phyloP scores from a whole-genome alignment of 179 eudicot genomes.

The Spinacia oleracea region DNA sequence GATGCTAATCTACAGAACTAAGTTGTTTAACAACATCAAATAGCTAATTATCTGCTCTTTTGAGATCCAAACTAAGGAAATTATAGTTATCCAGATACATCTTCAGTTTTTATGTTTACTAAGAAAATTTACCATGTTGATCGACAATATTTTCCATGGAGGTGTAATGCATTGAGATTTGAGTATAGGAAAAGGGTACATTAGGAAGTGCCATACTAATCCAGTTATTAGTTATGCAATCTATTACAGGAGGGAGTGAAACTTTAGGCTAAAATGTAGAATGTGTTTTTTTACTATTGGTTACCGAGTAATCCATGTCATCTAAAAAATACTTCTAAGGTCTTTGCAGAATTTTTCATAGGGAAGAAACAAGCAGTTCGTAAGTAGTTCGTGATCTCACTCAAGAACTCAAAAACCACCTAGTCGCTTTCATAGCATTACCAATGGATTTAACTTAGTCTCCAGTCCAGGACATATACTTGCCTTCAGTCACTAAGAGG shows the following conservation, averaged over 20 bases:
- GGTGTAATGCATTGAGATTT: too few relatives aligned
- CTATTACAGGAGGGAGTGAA: not conserved
- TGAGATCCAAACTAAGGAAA: not conserved
- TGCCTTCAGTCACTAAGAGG: too few relatives aligned
- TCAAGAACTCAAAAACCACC: too few relatives aligned
- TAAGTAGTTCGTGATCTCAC: too few relatives aligned
- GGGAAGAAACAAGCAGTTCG: not conserved
- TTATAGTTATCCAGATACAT: not conserved
- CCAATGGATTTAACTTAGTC: too few relatives aligned
- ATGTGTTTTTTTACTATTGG: not conserved
- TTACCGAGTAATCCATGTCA: not conserved
- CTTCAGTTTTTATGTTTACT: not conserved
- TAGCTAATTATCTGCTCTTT: not conserved
- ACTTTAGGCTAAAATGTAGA: not conserved
- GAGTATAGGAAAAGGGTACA: too few relatives aligned
- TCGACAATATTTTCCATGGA: not conserved
- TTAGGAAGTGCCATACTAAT: too few relatives aligned
- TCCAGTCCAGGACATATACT: too few relatives aligned
- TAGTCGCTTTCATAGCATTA: too few relatives aligned
- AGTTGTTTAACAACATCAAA: slow-evolving; percentile 1
- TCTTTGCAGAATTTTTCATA: not conserved
- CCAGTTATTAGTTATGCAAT: too few relatives aligned
- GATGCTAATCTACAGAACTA: not conserved
- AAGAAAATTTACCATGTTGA: not conserved
- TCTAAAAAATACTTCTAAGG: not conserved